phyloP scores from a whole-genome alignment of 2,329 filamentous ascomycete genomes.

The Diaporthe ilicicola region DNA sequence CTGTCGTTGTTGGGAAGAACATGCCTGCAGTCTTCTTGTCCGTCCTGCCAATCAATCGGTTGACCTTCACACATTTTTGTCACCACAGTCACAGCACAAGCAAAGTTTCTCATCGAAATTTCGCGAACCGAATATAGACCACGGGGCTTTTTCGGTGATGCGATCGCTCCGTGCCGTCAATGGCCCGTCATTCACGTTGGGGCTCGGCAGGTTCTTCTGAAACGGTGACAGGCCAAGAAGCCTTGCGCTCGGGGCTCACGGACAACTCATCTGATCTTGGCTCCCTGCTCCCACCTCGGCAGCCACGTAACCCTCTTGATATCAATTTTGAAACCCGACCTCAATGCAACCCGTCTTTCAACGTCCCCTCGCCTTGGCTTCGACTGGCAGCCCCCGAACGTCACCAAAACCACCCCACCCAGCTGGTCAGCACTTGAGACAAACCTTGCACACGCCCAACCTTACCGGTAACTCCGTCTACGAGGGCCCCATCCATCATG shows the following conservation, averaged over 20 bases:
- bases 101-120: too few relatives aligned
- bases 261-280: constrained; percentile 12
- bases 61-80: too few relatives aligned
- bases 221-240: background rate
- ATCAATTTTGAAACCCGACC: constrained; percentile 1
- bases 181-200: background rate
- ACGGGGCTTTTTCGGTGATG: too few relatives aligned
- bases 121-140: background rate
- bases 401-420: background rate
- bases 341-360: background rate
- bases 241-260: background rate
- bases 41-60: too few relatives aligned
- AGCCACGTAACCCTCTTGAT: background rate
- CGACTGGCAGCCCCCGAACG: background rate
- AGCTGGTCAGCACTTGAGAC: background rate
- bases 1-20: too few relatives aligned
- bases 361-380: background rate
- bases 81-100: too few relatives aligned
- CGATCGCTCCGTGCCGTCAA: background rate
- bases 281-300: background rate
- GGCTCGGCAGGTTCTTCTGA: background rate
- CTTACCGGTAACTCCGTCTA: background rate
- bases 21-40: too few relatives aligned
- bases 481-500: constrained; percentile 32
- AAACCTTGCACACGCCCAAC: background rate